Evolutionary conservation across 1,139 yeast genomes (phyloP).

Genomic region (Geotrichum siamense): DNA sequence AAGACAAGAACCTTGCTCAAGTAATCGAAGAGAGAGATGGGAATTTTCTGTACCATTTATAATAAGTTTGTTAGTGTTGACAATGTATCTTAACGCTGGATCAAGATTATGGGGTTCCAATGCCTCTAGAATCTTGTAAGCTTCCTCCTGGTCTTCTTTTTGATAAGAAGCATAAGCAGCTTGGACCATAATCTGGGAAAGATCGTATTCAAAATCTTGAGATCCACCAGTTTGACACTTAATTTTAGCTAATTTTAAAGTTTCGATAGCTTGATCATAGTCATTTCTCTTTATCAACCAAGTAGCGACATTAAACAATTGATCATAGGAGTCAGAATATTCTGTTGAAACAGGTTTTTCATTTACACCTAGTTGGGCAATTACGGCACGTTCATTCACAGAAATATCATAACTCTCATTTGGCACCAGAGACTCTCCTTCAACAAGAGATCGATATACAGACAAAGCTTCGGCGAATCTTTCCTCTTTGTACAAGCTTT

Average conservation of each 20-base stretch:
- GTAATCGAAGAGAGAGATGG: slow-evolving; percentile 22
- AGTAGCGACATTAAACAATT: slow-evolving; percentile 62
- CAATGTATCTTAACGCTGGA: slow-evolving; percentile 18
- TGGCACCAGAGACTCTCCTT: slow-evolving; percentile 21
- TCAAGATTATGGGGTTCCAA: slow-evolving; percentile 21
- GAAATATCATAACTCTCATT: slow-evolving; percentile 49
- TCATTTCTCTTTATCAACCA: slow-evolving; percentile 44
- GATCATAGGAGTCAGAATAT: slow-evolving; percentile 44
- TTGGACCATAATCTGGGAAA: slow-evolving; percentile 61
- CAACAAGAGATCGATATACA: slow-evolving; percentile 46
- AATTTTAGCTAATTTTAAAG: slow-evolving; percentile 47
- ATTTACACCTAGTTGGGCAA: slow-evolving; percentile 41
- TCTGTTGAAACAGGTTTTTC: slow-evolving; percentile 16
- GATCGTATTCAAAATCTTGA: slow-evolving; percentile 38
- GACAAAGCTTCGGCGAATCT: slow-evolving; percentile 46
- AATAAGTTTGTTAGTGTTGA: slow-evolving; percentile 19
- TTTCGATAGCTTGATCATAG: slow-evolving; percentile 39
- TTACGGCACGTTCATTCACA: slow-evolving; percentile 63
- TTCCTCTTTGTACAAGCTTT: slow-evolving; percentile 65
- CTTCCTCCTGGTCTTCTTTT: slow-evolving; percentile 41
- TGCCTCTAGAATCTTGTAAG: slow-evolving; percentile 38
- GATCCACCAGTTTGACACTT: slow-evolving; percentile 39
- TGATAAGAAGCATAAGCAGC: slow-evolving; percentile 56
- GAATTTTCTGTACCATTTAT: slow-evolving; percentile 23
- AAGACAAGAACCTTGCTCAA: slow-evolving; percentile 23